Evolutionary conservation across 2,329 filamentous ascomycete species (phyloP), one percentile per base, ranked within the genome.

Genomic region (Chaetomiaceae sp.): DNA sequence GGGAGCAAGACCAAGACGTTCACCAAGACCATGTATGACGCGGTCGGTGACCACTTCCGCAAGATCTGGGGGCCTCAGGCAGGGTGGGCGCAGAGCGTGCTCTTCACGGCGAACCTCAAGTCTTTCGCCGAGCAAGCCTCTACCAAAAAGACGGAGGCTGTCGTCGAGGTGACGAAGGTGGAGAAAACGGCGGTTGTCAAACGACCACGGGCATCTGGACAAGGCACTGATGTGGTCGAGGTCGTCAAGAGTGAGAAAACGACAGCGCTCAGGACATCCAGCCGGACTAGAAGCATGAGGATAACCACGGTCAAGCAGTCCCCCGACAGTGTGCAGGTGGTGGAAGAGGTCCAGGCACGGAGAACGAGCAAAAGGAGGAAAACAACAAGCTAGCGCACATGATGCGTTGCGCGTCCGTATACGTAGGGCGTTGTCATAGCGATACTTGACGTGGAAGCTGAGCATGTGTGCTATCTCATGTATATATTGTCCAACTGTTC

Each of bases 31-130:
- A 90, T 88, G 53, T 97, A 98, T 60, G 84, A 93, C 62, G 87
- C 88, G 0, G 81, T 98, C 12, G 93, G 86, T 0, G 86, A 95
- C 53, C 86, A 94, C 58, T 98, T 98, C 59, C 79, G 93, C 45
- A 74, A 75, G 30, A 74, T 97, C 1, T 98, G 94, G 93, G 93
- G 93, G 0, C 79, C 84, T 48, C 87, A 97, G 58, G 93, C 93
- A 1, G 93, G 93, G 1, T 98, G 94, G 94, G 93, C 94, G 9
- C 93, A 98, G 68, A 95, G 88, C 3, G 93, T 98, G 8, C 73
- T 98, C 11, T 98, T 98, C 61, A 95, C 93, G 0, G 94, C 93
- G 0, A 90, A 98, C 61, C 66, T 98, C 47, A 86, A 81, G 60
- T 79, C 87, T 0, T 97, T 97, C 60, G 84, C 89, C 0, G 84